Evolutionary conservation across 148 eudicot species (phyloP), one percentile per base, ranked within the genome.

Genomic region (Pouteria glomerata): DNA sequence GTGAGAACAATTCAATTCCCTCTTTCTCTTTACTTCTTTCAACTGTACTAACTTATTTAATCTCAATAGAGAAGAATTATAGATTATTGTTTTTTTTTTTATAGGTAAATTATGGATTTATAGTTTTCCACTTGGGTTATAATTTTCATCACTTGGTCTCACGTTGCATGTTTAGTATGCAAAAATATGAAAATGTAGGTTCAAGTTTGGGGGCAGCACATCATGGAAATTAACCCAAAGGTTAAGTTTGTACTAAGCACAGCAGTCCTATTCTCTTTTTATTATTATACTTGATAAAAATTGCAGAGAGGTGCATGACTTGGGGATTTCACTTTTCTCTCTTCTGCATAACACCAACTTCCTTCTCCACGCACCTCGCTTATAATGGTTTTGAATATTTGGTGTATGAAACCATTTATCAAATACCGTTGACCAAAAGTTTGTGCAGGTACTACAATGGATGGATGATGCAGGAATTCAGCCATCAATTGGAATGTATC

Each of bases 401-500:
- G 23, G 55, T 16, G 7, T 15, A 0, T 59, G 31, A 15, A 60
- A 56, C 14, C 24, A 42, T 39, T 39, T 5, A 10, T 39, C n/a
- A n/a, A n/a, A n/a, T n/a, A n/a, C n/a, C 5, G 44, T 39, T 39
- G 44, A 10, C 7, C 5, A 39, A 39, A 39, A 39, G 44, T 10
- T 39, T 39, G 34, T 72, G 63, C 82, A 91, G 98, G 96, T 94
- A 59, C 74, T 94, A 79, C 80, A 89, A 57, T 94, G 98, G 98
- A 94, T 94, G 98, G 91, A 83, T 63, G 97, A 91, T 70, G 83
- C 81, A 66, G 97, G 91, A 62, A 62, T 85, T 37, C 86, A 80
- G 31, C 98, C 97, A 55, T 83, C 98, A n/a, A 60, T 67, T 26
- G 87, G 76, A 66, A 86, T 87, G 90, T 88, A 83, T 73, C 78